A percentile compares a stretch with the other conserved stretches of the same genome.
These are phyloP conservation scores for Cordyceps fumosorosea DNA, from an alignment of 2,329 filamentous ascomycete genomes.

Conservation along the genomic window DNA sequence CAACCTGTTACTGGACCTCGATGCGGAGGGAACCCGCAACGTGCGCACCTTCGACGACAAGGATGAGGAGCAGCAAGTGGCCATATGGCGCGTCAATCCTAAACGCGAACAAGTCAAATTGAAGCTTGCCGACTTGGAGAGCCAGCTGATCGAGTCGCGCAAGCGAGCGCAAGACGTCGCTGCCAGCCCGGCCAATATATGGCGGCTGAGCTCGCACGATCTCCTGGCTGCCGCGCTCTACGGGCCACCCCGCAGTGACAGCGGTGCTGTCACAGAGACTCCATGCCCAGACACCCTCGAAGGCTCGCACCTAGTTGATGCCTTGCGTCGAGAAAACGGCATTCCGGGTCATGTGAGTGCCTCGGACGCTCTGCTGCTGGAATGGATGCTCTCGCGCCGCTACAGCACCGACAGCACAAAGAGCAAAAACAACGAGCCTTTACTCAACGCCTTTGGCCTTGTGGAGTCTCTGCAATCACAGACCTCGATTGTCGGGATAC, in stretches of 20 bases:
- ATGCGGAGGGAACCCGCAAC: slow-evolving; percentile 37
- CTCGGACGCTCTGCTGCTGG: slow-evolving; percentile 27
- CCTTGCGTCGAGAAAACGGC: slow-evolving; percentile 23
- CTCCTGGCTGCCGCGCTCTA: slow-evolving; percentile 34
- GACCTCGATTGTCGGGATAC: slow-evolving; percentile 22
- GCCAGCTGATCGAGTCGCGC: slow-evolving; percentile 22
- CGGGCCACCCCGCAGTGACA: slow-evolving; percentile 13
- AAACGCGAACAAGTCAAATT: slow-evolving; percentile 19
- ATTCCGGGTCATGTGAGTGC: slow-evolving; percentile 22
- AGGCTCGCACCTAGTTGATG: slow-evolving; percentile 16
- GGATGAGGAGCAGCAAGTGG: slow-evolving; percentile 28
- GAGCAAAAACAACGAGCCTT: slow-evolving; percentile 4
- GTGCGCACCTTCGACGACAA: slow-evolving; percentile 35
- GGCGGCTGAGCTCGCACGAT: slow-evolving; percentile 37
- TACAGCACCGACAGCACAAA: slow-evolving; percentile 4
- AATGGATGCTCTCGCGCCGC: slow-evolving; percentile 30
- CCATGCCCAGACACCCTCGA: not conserved
- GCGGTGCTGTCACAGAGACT: not conserved
- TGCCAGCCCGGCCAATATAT: slow-evolving; percentile 23
- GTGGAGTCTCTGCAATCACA: slow-evolving; percentile 18
- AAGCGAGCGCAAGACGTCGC: slow-evolving; percentile 20
- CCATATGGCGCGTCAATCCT: slow-evolving; percentile 24
- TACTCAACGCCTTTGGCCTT: slow-evolving; percentile 7
- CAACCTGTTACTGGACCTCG: slow-evolving; percentile 43
- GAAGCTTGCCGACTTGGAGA: slow-evolving; percentile 26